A percentile compares a stretch with the other conserved stretches of the same genome.
These are phyloP conservation scores for Mortierella sp. DNA, from an alignment of 371 early-diverging fungal genomes.

Conservation along the genomic window DNA sequence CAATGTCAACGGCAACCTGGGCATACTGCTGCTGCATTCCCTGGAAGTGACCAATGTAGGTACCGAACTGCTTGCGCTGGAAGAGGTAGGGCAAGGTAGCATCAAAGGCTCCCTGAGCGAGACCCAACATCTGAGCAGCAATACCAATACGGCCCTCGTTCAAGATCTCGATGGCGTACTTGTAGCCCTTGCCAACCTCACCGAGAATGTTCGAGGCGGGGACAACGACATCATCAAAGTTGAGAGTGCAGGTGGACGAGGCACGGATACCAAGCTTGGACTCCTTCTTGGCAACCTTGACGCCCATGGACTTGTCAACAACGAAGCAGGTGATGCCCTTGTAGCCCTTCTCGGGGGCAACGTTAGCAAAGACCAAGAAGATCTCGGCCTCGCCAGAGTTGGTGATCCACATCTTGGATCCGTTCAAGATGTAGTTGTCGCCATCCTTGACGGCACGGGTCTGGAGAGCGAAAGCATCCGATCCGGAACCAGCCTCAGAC, in stretches of 20 bases:
- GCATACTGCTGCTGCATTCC: slow-evolving; percentile 98
- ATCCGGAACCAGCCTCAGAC: slow-evolving; percentile 93
- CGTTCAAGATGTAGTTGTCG: slow-evolving; percentile 92
- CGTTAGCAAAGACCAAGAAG: slow-evolving; percentile 98
- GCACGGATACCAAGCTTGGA: slow-evolving; percentile 97
- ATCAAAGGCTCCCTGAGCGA: slow-evolving; percentile 96
- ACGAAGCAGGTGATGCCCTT: slow-evolving; percentile 99
- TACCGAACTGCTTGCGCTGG: slow-evolving; percentile 96
- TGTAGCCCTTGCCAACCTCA: slow-evolving; percentile 97
- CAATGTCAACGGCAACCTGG: slow-evolving; percentile 94
- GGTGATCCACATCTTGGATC: slow-evolving; percentile 95
- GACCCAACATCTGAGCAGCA: slow-evolving; percentile 97
- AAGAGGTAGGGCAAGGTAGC: slow-evolving; percentile 91
- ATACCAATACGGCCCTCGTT: slow-evolving; percentile 99
- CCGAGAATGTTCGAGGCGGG: slow-evolving; percentile 93
- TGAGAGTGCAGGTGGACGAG: slow-evolving; percentile 93
- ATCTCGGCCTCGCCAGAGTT: slow-evolving; percentile 93
- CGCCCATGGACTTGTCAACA: slow-evolving; percentile 95
- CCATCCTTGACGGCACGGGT: slow-evolving; percentile 92
- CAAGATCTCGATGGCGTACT: slow-evolving; percentile 97
- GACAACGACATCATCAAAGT: slow-evolving; percentile 93
- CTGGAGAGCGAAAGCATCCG: slow-evolving; percentile 96
- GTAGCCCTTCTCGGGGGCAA: slow-evolving; percentile 94
- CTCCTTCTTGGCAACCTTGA: slow-evolving; percentile 96
- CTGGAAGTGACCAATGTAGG: slow-evolving; percentile 92